Percentiles rank a stretch among this genome's conserved stretches.
Conservation (phyloP, 208 protist genomes). For the Leishmania arabica region DNA sequence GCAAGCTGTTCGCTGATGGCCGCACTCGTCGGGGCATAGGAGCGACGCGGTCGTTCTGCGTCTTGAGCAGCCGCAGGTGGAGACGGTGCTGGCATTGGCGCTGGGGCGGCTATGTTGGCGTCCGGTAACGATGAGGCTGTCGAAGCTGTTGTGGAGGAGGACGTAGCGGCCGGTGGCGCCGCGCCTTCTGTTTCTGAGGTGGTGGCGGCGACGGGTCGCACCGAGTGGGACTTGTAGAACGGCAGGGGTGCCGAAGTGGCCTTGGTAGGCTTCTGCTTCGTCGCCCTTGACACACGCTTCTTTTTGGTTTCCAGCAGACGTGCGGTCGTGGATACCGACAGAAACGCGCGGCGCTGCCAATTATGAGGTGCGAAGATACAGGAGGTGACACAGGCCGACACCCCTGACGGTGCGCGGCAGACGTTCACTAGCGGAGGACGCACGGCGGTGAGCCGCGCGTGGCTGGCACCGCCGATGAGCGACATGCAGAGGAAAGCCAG, state of each 20-base stretch:
- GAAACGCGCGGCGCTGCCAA: not conserved
- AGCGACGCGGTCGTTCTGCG: constrained; percentile 2
- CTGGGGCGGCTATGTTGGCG: not conserved
- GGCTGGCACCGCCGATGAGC: not conserved
- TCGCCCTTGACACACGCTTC: not conserved
- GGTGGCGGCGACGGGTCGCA: not conserved
- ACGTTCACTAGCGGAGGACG: not conserved
- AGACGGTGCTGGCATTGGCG: not conserved
- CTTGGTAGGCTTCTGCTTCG: not conserved
- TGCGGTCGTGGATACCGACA: not conserved
- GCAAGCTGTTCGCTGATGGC: constrained; percentile 29
- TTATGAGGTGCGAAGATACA: not conserved
- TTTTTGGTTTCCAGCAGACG: not conserved
- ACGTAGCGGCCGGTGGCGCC: not conserved
- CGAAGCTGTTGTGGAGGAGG: not conserved
- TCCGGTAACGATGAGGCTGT: not conserved
- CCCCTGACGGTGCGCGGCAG: not conserved
- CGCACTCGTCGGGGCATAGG: constrained; percentile 1
- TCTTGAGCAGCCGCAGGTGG: not conserved
- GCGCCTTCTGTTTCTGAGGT: not conserved
- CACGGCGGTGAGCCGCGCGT: not conserved
- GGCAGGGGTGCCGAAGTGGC: not conserved
- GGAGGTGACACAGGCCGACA: not conserved
- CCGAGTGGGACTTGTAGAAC: not conserved
- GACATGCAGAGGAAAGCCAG: not conserved